These are phyloP conservation scores for Phytophthora fragariaefolia DNA, from an alignment of 352 stramenopile genomes.

Conservation along the genomic window DNA sequence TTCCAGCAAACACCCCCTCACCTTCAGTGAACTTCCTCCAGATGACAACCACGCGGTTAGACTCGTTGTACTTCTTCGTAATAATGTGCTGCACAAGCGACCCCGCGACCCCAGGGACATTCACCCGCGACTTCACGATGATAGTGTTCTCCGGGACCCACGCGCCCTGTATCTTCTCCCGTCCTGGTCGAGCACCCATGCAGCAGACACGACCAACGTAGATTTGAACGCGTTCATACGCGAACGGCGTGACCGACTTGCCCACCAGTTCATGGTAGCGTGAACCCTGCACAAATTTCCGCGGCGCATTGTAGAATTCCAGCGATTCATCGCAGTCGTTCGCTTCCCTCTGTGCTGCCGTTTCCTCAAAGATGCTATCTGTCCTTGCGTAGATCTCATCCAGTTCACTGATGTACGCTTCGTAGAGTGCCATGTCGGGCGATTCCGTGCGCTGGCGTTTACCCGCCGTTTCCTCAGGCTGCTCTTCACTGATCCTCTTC, in stretches of 20 bases:
- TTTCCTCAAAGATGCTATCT: conserved; percentile 23
- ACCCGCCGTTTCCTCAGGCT: background rate
- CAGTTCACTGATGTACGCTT: conserved; percentile 34
- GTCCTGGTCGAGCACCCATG: conserved; percentile 19
- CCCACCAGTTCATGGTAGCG: conserved; percentile 30
- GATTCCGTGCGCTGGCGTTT: conserved; percentile 23
- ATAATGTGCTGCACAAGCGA: conserved; percentile 31
- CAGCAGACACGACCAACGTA: conserved; percentile 5
- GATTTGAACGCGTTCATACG: conserved; percentile 15
- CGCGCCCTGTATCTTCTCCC: conserved; percentile 16
- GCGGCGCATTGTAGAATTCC: conserved; percentile 4
- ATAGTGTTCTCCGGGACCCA: conserved; percentile 34
- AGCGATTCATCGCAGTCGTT: background rate
- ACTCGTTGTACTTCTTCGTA: conserved; percentile 48
- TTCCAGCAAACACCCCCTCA: conserved; percentile 38
- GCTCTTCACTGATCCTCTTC: conserved; percentile 31
- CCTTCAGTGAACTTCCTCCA: conserved; percentile 56
- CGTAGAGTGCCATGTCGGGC: conserved; percentile 26
- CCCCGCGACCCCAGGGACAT: background rate
- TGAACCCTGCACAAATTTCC: background rate
- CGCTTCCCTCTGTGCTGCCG: background rate
- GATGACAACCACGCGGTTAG: conserved; percentile 53
- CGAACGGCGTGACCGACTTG: conserved; percentile 25
- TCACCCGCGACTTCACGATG: conserved; percentile 29
- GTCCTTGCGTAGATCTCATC: conserved; percentile 34